Evolutionary conservation across 805 yeast species (phyloP).

Genomic region (Pichia nanzhaoensis): DNA sequence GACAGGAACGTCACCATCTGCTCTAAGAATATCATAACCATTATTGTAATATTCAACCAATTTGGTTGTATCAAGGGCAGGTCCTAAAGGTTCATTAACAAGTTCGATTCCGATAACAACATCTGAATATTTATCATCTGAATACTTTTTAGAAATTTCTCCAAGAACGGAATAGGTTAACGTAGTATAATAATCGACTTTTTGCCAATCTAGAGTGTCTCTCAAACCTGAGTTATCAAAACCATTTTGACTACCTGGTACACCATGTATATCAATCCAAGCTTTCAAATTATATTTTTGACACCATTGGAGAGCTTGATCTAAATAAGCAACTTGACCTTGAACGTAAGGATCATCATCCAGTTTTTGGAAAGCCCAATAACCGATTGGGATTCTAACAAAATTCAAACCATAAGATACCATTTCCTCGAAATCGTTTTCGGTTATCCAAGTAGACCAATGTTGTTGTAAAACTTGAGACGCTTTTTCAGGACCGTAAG

Average conservation of each 20-base stretch:
- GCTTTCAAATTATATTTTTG: conserved; percentile 54
- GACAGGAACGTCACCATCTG: conserved; percentile 33
- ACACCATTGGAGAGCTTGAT: conserved; percentile 75
- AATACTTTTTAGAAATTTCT: conserved; percentile 56
- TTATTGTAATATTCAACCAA: conserved; percentile 53
- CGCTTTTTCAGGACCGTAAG: conserved; percentile 58
- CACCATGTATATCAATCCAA: conserved; percentile 93
- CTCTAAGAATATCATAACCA: conserved; percentile 62
- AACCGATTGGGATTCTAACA: conserved; percentile 89
- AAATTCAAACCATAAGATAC: conserved; percentile 62
- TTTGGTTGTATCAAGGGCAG: conserved; percentile 50
- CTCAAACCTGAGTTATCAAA: conserved; percentile 90
- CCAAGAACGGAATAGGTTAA: conserved; percentile 51
- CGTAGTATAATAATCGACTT: conserved; percentile 35
- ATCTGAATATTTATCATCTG: conserved; percentile 51
- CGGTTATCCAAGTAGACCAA: conserved; percentile 76
- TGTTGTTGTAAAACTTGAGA: conserved; percentile 48
- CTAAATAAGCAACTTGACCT: conserved; percentile 72
- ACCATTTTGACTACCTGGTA: conserved; percentile 96
- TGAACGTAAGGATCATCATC: conserved; percentile 77
- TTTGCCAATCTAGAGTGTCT: conserved; percentile 52
- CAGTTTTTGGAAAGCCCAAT: conserved; percentile 75
- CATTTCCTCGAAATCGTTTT: conserved; percentile 59
- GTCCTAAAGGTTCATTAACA: conserved; percentile 85
- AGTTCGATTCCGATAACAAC: conserved; percentile 79